Conservation (phyloP, 495 filamentous ascomycete species). For the Penicillium angulare region DNA sequence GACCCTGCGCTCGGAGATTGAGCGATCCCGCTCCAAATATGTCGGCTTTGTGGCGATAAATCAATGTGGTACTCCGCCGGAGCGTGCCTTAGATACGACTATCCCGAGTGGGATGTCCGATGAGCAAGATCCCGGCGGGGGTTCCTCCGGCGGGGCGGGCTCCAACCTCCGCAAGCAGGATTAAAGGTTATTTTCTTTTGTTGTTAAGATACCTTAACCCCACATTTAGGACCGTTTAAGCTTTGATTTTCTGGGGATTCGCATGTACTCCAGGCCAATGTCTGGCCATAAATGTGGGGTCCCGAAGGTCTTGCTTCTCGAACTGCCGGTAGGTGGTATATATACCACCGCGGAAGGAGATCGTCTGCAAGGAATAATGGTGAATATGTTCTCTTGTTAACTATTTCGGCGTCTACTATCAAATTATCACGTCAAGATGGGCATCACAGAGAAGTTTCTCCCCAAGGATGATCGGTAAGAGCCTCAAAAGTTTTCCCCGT, state of each 20-base stretch:
- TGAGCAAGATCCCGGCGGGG: slow-evolving; percentile 18
- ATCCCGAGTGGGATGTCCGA: slow-evolving; percentile 14
- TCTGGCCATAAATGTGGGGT: slow-evolving; percentile 15
- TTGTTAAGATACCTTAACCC: not conserved
- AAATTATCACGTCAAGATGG: slow-evolving; percentile 19
- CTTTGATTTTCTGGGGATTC: not conserved
- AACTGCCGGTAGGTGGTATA: slow-evolving; percentile 2
- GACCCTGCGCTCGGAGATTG: slow-evolving; percentile 7
- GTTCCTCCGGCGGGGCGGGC: slow-evolving; percentile 15
- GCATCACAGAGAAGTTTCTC: slow-evolving; percentile 28
- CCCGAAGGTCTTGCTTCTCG: slow-evolving; percentile 4
- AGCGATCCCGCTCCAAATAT: slow-evolving; percentile 1
- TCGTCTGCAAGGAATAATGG: not conserved
- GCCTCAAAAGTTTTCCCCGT: too few species aligned
- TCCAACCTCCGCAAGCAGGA: not conserved
- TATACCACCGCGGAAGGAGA: slow-evolving; percentile 2
- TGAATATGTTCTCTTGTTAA: not conserved
- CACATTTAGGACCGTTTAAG: not conserved
- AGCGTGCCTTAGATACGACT: not conserved
- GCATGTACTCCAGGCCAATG: slow-evolving; percentile 1
- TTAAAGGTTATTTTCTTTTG: not conserved
- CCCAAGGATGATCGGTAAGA: slow-evolving; percentile 30
- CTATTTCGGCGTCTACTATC: not conserved
- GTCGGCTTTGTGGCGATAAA: not conserved
- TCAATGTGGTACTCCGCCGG: not conserved